phyloP scores from a whole-genome alignment of 768 basidiomycete species.

The Tubosaeta brunneosetosa region DNA sequence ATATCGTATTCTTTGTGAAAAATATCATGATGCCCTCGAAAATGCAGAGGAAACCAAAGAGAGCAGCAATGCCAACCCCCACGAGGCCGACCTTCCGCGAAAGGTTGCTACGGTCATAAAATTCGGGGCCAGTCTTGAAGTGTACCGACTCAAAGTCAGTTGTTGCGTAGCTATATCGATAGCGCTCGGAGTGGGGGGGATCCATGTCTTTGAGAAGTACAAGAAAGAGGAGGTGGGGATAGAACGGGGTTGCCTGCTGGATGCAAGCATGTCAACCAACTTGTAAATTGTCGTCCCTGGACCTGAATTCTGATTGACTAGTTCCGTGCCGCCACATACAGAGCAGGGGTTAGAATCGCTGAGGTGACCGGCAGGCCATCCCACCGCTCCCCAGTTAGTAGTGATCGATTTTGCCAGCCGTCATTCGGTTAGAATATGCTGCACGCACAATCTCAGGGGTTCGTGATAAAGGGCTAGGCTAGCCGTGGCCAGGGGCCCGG shows the following conservation, averaged over 20 bases:
- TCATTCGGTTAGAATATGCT: not conserved
- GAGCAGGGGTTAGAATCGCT: not conserved
- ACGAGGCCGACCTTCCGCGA: conserved; percentile 23
- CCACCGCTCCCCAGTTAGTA: not conserved
- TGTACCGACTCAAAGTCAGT: conserved; percentile 21
- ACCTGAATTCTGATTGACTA: not conserved
- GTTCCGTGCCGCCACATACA: not conserved
- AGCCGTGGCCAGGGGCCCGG: not conserved
- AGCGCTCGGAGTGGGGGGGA: not conserved
- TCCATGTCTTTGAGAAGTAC: not conserved
- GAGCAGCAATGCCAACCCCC: conserved; percentile 19
- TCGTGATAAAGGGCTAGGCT: not conserved
- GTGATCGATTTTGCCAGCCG: not conserved
- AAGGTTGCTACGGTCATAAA: conserved; percentile 25
- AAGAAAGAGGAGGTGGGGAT: not conserved
- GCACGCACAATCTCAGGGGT: not conserved
- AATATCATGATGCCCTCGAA: conserved; percentile 21
- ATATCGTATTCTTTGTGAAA: conserved; percentile 18
- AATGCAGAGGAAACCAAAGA: conserved; percentile 24
- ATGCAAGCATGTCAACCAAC: not conserved
- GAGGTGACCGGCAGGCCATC: not conserved
- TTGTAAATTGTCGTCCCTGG: not conserved
- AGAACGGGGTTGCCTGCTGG: not conserved
- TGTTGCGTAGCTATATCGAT: conserved; percentile 7
- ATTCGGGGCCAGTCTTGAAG: conserved; percentile 22